These are phyloP conservation scores for Chenopodium quinoa DNA, from an alignment of 148 eudicot species.

Conservation along the genomic window DNA sequence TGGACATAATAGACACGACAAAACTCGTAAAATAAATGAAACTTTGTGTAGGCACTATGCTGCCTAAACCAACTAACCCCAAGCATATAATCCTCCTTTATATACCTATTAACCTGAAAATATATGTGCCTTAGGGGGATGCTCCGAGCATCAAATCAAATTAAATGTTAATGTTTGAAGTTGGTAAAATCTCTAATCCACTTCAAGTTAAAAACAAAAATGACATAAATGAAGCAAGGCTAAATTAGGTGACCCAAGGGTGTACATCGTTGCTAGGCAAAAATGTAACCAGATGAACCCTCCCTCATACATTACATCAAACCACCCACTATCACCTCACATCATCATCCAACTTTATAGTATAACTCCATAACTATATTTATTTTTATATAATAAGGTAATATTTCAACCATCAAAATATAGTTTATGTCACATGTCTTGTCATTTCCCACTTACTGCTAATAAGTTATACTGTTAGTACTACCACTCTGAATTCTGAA, in stretches of 20 bases:
- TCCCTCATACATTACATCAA: not conserved
- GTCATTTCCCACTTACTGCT: conserved; percentile 27
- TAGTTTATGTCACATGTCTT: conserved; percentile 23
- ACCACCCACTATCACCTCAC: conserved; percentile 12
- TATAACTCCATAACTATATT: too few species aligned
- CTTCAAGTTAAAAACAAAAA: not conserved
- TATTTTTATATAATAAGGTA: not conserved
- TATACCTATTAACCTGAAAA: too few species aligned
- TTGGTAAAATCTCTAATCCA: not conserved
- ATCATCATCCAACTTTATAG: not conserved
- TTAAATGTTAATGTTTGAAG: too few species aligned
- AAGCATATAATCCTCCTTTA: too few species aligned
- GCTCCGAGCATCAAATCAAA: too few species aligned
- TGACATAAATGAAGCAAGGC: not conserved
- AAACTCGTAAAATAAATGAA: too few species aligned
- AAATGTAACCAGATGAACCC: not conserved
- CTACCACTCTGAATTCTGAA: not conserved
- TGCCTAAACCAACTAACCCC: too few species aligned
- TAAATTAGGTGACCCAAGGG: not conserved
- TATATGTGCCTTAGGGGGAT: too few species aligned
- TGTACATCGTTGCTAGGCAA: not conserved
- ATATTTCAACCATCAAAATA: not conserved
- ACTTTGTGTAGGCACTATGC: too few species aligned
- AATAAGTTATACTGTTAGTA: not conserved
- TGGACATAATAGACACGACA: too few species aligned